Percentiles rank a stretch among this genome's conserved stretches.
These are phyloP conservation scores for Drosera spatulata DNA, from an alignment of 179 eudicot genomes.

Conservation along the genomic window DNA sequence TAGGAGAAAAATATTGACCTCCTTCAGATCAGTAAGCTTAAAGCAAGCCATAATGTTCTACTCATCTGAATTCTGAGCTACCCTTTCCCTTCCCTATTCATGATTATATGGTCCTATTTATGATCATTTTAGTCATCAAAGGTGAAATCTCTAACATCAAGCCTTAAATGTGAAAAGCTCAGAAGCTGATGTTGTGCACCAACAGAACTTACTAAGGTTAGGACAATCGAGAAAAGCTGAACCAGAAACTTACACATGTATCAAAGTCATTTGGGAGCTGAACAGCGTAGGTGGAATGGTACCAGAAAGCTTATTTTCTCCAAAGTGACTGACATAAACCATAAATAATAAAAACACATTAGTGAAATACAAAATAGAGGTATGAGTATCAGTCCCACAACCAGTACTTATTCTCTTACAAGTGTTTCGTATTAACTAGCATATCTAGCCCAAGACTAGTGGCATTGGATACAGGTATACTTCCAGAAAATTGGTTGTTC, in stretches of 20 bases:
- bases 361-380: neutral
- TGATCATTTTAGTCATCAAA: too few relatives aligned
- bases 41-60: too few relatives aligned
- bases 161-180: too few relatives aligned
- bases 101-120: too few relatives aligned
- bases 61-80: too few relatives aligned
- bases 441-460: constrained; percentile 56
- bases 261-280: constrained; percentile 34
- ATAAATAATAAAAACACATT: neutral
- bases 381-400: neutral
- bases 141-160: too few relatives aligned
- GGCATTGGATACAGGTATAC: constrained; percentile 61
- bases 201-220: too few relatives aligned
- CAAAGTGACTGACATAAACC: constrained; percentile 54
- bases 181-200: too few relatives aligned
- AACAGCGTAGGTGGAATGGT: constrained; percentile 37
- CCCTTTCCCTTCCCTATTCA: too few relatives aligned
- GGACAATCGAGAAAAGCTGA: too few relatives aligned
- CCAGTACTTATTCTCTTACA: constrained; percentile 29
- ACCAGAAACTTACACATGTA: constrained; percentile 53
- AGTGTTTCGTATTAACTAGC: constrained; percentile 53
- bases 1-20: too few relatives aligned
- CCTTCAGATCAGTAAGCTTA: too few relatives aligned
- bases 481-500: constrained; percentile 58
- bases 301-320: constrained; percentile 63